Base-by-base conservation (phyloP, 2,329 filamentous ascomycete genomes). In the Cladosporium halotolerans region DNA sequence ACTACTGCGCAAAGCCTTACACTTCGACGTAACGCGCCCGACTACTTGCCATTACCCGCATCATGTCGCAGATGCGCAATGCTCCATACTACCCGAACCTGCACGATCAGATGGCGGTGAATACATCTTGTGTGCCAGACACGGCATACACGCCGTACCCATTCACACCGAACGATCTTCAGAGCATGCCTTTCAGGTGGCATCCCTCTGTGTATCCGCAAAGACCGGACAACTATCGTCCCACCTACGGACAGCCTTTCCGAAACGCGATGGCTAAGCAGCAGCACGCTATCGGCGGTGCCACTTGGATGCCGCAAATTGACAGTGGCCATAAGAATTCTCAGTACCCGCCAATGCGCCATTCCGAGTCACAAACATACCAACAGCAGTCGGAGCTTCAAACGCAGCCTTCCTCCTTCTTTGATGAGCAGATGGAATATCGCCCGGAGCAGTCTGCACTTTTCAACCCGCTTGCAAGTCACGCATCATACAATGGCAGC, bases 371-470 rank as follows among this genome's bases (percentile, higher is more conserved):
- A 4, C 23, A 28, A 4, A 7, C 23, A 28, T 28, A 28, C 23
- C 23, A 28, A 28, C 23, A 38, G 34, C 34, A 38, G 34, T 31
- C 42, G 3, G 42, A 45, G 42, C 42, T 23, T 10, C 13, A 9
- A 10, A n/a, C 11, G 18, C 9, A n/a, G 11, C 42, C 18, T n/a
- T n/a, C 42, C 34, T 38, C 42, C 3, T 53, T 46, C 42, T 53
- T 53, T 36, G 23, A 28, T 9, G 50, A 53, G 2, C 31, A 45
- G 16, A 19, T 40, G 10, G 18, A 53, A n/a, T 53, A 53, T 28
- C 36, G 34, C 13, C 33, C 43, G 11, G 42, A 53, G 34, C 33
- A 53, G 38, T 41, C 42, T 4, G 34, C 34, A 5, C 8, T 53
- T 9, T 53, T 32, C 42, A 46, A 45, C 14, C 47, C 39, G 19